A percentile compares a stretch with the other conserved stretches of the same genome.
Evolutionary conservation across 1,284 basidiomycete genomes (phyloP).

Genomic region (Peniophora sp.): DNA sequence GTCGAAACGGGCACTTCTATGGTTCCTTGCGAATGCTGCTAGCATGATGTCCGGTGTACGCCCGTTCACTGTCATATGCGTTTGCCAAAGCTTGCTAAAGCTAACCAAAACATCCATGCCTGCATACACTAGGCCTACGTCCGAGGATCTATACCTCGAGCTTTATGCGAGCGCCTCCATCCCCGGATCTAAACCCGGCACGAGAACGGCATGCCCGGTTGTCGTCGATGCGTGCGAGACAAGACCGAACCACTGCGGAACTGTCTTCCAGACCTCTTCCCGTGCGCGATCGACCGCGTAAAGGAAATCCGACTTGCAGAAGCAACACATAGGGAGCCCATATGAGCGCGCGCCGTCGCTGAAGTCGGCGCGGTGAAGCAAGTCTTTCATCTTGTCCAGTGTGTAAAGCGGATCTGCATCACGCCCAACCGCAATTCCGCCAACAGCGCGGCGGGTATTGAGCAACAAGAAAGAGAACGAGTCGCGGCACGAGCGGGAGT

Average conservation of each 20-base stretch:
- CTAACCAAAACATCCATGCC: no score
- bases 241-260: conserved; percentile 63
- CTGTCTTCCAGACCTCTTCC: conserved; percentile 52
- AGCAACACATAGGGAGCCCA: conserved; percentile 51
- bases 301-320: conserved; percentile 56
- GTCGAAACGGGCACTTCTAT: no score
- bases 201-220: background rate
- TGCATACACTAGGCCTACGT: no score
- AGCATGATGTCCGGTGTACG: no score
- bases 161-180: no score
- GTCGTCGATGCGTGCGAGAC: background rate
- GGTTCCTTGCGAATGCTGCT: no score
- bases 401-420: conserved; percentile 68
- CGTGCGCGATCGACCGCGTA: conserved; percentile 42
- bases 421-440: conserved; percentile 60
- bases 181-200: no score
- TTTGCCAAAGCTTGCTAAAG: no score
- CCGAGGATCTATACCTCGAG: no score
- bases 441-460: conserved; percentile 59
- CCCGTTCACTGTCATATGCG: no score
- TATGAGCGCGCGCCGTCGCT: conserved; percentile 49
- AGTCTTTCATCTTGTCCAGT: conserved; percentile 56
- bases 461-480: conserved; percentile 71
- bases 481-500: conserved; percentile 38
- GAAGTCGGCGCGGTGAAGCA: conserved; percentile 64